These are phyloP conservation scores for Bonia amplexicaulis DNA, from an alignment of 176 grass and related monocot species.

Conservation along the genomic window DNA sequence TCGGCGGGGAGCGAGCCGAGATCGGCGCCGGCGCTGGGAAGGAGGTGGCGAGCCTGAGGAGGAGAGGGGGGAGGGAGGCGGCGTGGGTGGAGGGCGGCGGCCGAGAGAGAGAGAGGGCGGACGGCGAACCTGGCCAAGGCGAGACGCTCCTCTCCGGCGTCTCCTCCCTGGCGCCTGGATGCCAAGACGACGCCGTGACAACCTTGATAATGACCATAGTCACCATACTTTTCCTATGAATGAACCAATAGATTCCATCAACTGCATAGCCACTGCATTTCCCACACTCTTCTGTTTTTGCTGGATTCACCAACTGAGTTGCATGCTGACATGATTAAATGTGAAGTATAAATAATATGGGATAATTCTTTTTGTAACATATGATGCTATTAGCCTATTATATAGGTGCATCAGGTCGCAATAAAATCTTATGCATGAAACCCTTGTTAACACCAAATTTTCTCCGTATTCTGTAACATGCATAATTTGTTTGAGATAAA, in stretches of 20 bases:
- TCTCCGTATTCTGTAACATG: not conserved
- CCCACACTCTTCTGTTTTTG: not conserved
- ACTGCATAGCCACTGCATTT: not conserved
- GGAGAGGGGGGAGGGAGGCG: no score
- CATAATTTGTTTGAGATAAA: not conserved
- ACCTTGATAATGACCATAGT: constrained; percentile 17
- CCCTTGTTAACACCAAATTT: not conserved
- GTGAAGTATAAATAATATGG: not conserved
- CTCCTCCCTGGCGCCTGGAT: no score
- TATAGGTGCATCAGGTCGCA: not conserved
- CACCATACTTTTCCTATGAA: not conserved
- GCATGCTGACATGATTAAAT: constrained; percentile 15
- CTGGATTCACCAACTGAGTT: constrained; percentile 1
- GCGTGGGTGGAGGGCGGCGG: no score
- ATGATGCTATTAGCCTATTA: constrained; percentile 1
- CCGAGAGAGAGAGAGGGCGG: no score
- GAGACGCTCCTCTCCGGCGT: no score
- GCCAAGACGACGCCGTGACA: no score
- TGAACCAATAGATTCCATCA: not conserved
- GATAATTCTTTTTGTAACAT: not conserved
- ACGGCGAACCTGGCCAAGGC: no score
- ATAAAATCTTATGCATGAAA: not conserved
- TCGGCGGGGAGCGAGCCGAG: no score
- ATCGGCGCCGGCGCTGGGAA: no score
- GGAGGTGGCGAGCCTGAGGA: no score